Base-by-base conservation (phyloP, 2,329 filamentous ascomycete species). In the Diaporthe sp. region DNA sequence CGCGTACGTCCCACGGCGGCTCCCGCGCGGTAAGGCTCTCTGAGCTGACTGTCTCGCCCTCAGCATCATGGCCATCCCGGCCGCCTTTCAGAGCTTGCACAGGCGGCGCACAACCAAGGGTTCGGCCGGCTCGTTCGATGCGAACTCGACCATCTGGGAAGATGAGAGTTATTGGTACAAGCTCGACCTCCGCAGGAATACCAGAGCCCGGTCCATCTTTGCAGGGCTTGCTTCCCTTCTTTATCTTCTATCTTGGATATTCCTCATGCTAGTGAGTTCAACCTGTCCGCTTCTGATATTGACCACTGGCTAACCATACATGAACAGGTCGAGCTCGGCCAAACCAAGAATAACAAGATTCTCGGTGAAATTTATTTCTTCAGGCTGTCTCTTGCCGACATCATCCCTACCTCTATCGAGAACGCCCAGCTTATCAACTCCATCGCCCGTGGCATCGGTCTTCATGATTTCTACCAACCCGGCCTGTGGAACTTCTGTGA, bases 381-480 rank as follows among this genome's bases (percentile, higher is more conserved):
- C 83, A 93, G 92, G 79, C 90, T 98, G 79, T 90, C 97, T 83
- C 89, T 98, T 66, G 90, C 94, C 78, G 90, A 97, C 80, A 93
- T 98, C 81, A 92, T 98, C 73, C 93, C 94, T 0, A 86, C 91
- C 45, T 91, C 90, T 7, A 89, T 94, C 22, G 92, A 93, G 55
- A 93, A 95, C 81, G 91, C 92, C 13, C 85, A 89, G 33, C 88
- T 98, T 60, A 93, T 97, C 83, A 97, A 97, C 86, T 95, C 92
- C 60, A 95, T 98, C 77, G 95, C 95, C 5, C 92, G 94, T 69
- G 94, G 93, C 30, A 87, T 98, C 71, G 96, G 96, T 40, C 88
- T 98, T 66, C 95, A 97, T 82, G 96, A 98, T 83, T 98, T 97
- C 84, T 98, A 98, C 84, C 94, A 95, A 80, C 94, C 97, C 38